phyloP scores from a whole-genome alignment of 2,329 filamentous ascomycete genomes.

The Paecilomyces formosus region DNA sequence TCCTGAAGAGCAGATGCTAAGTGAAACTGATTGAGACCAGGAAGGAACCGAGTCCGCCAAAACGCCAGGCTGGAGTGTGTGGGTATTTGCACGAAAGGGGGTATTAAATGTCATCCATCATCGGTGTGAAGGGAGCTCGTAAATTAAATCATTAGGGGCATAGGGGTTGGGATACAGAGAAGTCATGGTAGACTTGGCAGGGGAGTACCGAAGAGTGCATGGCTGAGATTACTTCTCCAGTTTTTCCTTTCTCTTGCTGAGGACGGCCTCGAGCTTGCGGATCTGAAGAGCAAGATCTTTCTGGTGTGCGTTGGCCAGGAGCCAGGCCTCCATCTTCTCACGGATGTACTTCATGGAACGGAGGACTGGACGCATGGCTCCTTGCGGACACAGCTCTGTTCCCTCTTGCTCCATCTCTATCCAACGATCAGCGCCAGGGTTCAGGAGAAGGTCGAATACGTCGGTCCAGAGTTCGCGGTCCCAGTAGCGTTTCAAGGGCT shows the following conservation, averaged over 20 bases:
- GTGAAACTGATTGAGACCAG: neutral
- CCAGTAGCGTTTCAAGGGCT: slow-evolving; percentile 91
- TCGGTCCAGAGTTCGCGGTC: slow-evolving; percentile 84
- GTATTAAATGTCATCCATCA: neutral
- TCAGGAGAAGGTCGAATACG: slow-evolving; percentile 78
- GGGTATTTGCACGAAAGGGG: neutral
- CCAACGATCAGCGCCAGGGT: slow-evolving; percentile 57
- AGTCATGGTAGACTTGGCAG: neutral
- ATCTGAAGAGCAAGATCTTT: slow-evolving; percentile 56
- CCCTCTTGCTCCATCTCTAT: slow-evolving; percentile 50
- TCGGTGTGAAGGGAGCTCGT: neutral
- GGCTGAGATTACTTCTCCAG: slow-evolving; percentile 16
- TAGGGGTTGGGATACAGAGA: neutral
- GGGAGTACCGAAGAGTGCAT: neutral
- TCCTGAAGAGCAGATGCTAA: neutral
- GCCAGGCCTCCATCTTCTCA: slow-evolving; percentile 75
- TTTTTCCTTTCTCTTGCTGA: slow-evolving; percentile 49
- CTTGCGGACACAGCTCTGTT: slow-evolving; percentile 1
- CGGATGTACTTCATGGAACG: slow-evolving; percentile 61
- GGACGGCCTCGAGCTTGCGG: slow-evolving; percentile 58
- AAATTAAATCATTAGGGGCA: neutral
- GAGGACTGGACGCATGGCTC: slow-evolving; percentile 61
- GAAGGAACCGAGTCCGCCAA: neutral
- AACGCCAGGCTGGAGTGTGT: neutral
- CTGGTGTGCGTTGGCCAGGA: slow-evolving; percentile 74